phyloP scores from a whole-genome alignment of 208 protist genomes.

The Wallacemonas sp. region DNA sequence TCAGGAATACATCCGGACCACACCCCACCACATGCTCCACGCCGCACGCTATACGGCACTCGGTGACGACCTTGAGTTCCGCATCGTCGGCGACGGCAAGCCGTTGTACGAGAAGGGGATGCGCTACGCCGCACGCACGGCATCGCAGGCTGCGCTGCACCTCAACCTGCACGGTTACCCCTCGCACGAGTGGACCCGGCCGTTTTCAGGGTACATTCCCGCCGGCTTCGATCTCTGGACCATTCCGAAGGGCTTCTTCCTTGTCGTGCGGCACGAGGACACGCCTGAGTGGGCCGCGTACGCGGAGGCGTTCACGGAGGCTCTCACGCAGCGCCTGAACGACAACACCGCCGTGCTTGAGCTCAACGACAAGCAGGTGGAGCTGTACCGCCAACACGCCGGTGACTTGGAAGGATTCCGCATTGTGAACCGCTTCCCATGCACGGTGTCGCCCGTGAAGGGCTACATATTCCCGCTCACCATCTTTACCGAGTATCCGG shows the following conservation, averaged over 20 bases:
- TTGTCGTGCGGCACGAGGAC: constrained; percentile 4
- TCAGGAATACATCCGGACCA: constrained; percentile 9
- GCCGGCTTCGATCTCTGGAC: constrained; percentile 8
- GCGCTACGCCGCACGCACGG: neutral
- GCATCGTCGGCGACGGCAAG: neutral
- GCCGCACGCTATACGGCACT: constrained; percentile 5
- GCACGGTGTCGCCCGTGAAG: constrained; percentile 1
- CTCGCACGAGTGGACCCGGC: constrained; percentile 7
- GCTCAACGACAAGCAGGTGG: constrained; percentile 7
- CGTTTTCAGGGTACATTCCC: constrained; percentile 6
- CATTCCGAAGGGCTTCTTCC: constrained; percentile 5
- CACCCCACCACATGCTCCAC: constrained; percentile 3
- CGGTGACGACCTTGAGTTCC: constrained; percentile 1
- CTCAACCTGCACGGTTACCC: constrained; percentile 15
- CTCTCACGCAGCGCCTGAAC: neutral
- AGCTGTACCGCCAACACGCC: neutral
- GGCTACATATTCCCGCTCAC: neutral
- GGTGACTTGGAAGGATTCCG: constrained; percentile 3
- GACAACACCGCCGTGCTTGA: neutral
- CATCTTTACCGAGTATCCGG: neutral
- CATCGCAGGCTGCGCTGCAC: neutral
- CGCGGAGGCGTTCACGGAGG: constrained; percentile 10
- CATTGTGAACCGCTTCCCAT: constrained; percentile 9
- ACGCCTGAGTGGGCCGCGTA: neutral
- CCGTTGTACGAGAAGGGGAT: constrained; percentile 9